Base-by-base conservation (phyloP, 495 filamentous ascomycete species). In the Aspergillus conjunctus region DNA sequence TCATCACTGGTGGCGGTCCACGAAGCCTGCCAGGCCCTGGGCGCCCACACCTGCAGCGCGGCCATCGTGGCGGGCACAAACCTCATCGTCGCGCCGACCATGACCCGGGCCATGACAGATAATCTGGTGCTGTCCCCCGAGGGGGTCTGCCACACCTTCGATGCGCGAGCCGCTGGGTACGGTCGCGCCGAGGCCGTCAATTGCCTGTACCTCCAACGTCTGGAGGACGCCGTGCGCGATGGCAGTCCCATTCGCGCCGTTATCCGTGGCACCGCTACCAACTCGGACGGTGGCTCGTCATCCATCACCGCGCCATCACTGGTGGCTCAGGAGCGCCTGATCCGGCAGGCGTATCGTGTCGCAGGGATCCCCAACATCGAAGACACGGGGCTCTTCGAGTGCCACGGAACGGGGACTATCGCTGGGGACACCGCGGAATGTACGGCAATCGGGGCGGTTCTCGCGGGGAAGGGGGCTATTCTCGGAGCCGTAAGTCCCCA, bases 161-260 rank as follows among this genome's bases (percentile, higher is more conserved):
- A 88, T 64, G 73, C 76, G 0, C 57, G 71, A 6, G 89, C 86
- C 0, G 79, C 87, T 60, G 89, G 89, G 0, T 92, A 87, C 66
- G 86, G 73, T 0, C 78, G 88, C 15, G 89, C 79, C 4, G 89
- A 92, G 63, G 77, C 69, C 0, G 66, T 79, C 17, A 68, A 52
- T 26, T 73, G 72, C 0, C 41, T 81, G 1, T 73, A 70, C 17
- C 37, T 83, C 11, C 82, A 79, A 51, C 51, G 30, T 0, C 52
- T 77, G 1, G 51, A 55, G 6, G 57, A 71, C 32, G 80, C 81
- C 4, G 43, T 83, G 0, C 26, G 54, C 5, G 75, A 77, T 15
- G 61, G 61, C 0, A 70, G 79, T 54, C 66, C 73, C 0, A 71
- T 83, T 15, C 67, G 79, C 0, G 79, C 74, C 0, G 65, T 82